Conservation (phyloP, 176 grass and related monocot genomes). For the Juncus inflexus region DNA sequence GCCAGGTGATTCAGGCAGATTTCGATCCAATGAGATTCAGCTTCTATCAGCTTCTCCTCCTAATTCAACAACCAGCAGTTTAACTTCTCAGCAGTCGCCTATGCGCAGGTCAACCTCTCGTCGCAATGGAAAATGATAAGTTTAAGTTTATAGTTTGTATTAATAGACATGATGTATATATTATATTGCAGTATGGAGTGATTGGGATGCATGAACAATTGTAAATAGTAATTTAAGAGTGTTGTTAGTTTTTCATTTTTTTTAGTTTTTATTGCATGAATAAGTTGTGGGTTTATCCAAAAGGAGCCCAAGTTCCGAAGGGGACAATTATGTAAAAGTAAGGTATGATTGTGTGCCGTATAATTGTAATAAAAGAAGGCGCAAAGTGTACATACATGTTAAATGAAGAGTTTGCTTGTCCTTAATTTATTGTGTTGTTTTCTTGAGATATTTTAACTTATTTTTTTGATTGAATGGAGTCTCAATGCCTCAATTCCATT, state of each 20-base stretch:
- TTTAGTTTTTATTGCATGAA: neutral
- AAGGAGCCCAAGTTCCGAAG: too few relatives aligned
- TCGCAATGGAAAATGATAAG: constrained; percentile 28
- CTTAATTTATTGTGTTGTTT: too few relatives aligned
- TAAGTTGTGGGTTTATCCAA: neutral
- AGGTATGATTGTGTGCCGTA: too few relatives aligned
- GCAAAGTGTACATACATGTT: too few relatives aligned
- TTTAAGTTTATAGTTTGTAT: neutral
- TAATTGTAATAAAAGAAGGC: too few relatives aligned
- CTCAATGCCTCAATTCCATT: too few relatives aligned
- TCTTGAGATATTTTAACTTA: too few relatives aligned
- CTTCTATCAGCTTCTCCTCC: constrained; percentile 25
- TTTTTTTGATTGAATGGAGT: too few relatives aligned
- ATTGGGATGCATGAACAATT: neutral
- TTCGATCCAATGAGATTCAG: constrained; percentile 11
- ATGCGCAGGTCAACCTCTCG: constrained; percentile 31
- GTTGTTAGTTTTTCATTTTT: neutral
- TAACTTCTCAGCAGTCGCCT: constrained; percentile 18
- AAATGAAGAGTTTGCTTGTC: too few relatives aligned
- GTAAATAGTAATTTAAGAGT: constrained; percentile 13
- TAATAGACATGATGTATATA: neutral
- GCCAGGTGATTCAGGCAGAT: constrained; percentile 45
- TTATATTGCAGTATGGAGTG: neutral
- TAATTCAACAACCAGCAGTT: constrained; percentile 1
- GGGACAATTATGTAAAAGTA: too few relatives aligned